Evolutionary conservation across 306 rosid genomes (phyloP).

Genomic region (Corylus heterophylla): DNA sequence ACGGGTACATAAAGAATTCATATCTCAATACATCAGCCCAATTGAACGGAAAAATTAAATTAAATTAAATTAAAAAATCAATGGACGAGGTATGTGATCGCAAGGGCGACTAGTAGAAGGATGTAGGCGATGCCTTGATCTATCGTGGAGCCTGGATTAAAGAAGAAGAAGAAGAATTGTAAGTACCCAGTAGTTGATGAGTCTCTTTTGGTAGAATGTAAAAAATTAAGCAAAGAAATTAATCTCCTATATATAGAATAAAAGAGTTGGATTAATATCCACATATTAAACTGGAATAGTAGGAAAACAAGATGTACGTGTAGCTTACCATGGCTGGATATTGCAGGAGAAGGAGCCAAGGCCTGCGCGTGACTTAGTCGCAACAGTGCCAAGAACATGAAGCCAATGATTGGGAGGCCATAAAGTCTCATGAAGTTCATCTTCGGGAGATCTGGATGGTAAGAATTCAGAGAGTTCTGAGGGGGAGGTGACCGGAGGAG

Average conservation of each 20-base stretch:
- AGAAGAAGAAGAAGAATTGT: not conserved
- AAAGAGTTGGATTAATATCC: not conserved
- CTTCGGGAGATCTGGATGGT: not conserved
- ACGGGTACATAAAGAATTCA: constrained; percentile 16
- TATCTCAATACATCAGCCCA: not conserved
- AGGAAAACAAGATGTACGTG: not conserved
- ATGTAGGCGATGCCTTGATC: constrained; percentile 77
- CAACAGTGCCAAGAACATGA: constrained; percentile 42
- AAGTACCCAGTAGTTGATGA: not conserved
- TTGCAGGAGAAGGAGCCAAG: constrained; percentile 45
- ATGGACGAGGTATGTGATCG: constrained; percentile 60
- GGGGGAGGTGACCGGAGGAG: not conserved
- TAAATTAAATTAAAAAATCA: constrained; percentile 22
- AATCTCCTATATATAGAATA: not conserved
- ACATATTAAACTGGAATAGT: not conserved
- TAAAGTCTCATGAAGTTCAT: constrained; percentile 32
- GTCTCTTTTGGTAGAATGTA: not conserved
- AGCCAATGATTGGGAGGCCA: constrained; percentile 39
- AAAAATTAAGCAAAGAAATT: not conserved
- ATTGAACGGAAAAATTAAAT: not conserved
- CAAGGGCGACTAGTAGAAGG: constrained; percentile 66
- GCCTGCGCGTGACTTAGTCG: constrained; percentile 42
- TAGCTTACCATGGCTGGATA: constrained; percentile 50
- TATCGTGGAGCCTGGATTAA: constrained; percentile 45
- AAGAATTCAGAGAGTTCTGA: not conserved